These are phyloP conservation scores for Solanum phureja DNA, from an alignment of 257 asterid genomes.

Conservation along the genomic window DNA sequence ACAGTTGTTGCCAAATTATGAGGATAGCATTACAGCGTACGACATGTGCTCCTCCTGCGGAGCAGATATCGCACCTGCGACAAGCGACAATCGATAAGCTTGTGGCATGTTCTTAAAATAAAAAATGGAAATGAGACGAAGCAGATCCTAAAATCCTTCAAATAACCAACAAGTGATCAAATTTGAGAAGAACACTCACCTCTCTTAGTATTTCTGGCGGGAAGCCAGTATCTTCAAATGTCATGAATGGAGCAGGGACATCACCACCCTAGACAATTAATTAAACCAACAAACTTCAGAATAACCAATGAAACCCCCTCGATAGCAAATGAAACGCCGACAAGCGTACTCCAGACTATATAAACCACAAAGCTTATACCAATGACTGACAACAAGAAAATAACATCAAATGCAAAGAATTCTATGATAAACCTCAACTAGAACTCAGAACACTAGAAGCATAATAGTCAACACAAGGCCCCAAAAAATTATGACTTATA, in stretches of 20 bases:
- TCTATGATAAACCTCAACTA: not conserved
- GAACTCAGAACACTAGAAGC: not conserved
- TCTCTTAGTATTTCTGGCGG: constrained; percentile 86
- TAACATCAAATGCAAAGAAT: not conserved
- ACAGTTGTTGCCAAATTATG: constrained; percentile 69
- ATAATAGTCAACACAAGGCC: not conserved
- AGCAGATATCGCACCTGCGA: constrained; percentile 99
- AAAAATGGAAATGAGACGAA: constrained; percentile 9
- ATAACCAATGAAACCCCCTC: not conserved
- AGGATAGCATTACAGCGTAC: constrained; percentile 98
- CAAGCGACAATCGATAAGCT: constrained; percentile 80
- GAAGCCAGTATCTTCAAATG: constrained; percentile 86
- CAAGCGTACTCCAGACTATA: not conserved
- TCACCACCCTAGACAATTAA: constrained; percentile 60
- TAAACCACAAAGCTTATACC: not conserved
- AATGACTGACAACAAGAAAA: not conserved
- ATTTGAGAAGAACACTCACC: constrained; percentile 40
- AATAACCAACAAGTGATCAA: constrained; percentile 1
- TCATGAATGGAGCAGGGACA: constrained; percentile 90
- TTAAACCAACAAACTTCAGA: constrained; percentile 9
- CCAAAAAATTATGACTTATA: not conserved
- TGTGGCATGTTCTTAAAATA: constrained; percentile 22
- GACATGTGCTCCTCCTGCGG: constrained; percentile 99
- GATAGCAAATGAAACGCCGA: not conserved
- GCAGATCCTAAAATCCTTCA: not conserved